A percentile compares a stretch with the other conserved stretches of the same genome.
phyloP scores from a whole-genome alignment of 2,329 filamentous ascomycete species.

The Ustulina deusta region DNA sequence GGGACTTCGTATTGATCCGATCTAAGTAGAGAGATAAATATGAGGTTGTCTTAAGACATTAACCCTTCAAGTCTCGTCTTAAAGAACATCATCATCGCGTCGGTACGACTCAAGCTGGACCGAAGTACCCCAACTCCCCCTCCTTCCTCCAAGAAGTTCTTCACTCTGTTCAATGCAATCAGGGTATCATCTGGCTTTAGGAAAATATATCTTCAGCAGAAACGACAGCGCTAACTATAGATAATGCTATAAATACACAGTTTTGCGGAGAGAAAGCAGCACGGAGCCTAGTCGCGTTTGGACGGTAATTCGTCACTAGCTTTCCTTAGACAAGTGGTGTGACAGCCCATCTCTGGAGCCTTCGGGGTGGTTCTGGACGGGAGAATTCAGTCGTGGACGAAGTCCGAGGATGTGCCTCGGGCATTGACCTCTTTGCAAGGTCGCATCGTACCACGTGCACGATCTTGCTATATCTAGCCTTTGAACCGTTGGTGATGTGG shows the following conservation, averaged over 20 bases:
- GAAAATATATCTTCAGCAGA: conserved; percentile 3
- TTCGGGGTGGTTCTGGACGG: neutral
- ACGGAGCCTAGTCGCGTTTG: too few species aligned
- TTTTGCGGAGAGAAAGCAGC: neutral
- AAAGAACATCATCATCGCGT: conserved; percentile 9
- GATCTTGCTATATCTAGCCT: neutral
- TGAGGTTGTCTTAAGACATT: neutral
- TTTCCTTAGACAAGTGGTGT: conserved; percentile 2
- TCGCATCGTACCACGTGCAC: conserved; percentile 12
- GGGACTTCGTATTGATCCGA: conserved; percentile 27
- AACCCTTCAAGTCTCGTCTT: conserved; percentile 3
- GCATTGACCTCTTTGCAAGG: neutral
- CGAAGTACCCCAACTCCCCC: conserved; percentile 11
- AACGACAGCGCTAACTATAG: conserved; percentile 7
- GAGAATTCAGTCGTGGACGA: neutral
- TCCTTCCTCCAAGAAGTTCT: conserved; percentile 8
- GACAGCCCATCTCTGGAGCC: neutral
- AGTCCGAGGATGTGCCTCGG: neutral
- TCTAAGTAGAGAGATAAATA: conserved; percentile 20
- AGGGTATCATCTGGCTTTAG: conserved; percentile 31
- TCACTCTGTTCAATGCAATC: neutral
- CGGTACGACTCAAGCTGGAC: conserved; percentile 9
- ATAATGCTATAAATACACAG: conserved; percentile 14
- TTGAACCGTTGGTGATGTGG: neutral
- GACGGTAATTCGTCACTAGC: neutral